phyloP scores from a whole-genome alignment of 1,284 basidiomycete species.

The Tilletia horrida region DNA sequence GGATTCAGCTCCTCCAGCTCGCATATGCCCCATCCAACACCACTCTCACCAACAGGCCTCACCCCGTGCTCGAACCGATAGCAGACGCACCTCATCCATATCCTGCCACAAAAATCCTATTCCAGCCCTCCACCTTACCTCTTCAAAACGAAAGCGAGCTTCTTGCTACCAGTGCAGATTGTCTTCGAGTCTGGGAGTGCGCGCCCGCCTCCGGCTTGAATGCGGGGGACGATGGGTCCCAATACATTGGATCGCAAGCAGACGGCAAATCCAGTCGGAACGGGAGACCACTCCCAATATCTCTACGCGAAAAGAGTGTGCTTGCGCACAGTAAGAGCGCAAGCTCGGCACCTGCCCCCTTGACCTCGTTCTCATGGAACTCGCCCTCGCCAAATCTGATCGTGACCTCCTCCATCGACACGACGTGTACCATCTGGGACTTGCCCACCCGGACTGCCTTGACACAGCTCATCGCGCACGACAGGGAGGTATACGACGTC shows the following conservation, averaged over 20 bases:
- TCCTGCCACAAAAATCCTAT: conserved; percentile 51
- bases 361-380: conserved; percentile 55
- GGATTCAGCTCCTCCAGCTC: conserved; percentile 46
- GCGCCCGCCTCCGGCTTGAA: not conserved
- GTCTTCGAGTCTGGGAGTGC: conserved; percentile 51
- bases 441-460: conserved; percentile 91
- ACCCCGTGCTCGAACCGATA: conserved; percentile 32
- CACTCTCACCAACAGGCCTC: conserved; percentile 1
- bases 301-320: conserved; percentile 50
- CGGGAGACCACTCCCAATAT: not conserved
- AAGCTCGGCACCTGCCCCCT: conserved; percentile 48
- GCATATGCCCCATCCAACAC: conserved; percentile 16
- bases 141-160: conserved; percentile 50
- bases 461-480: conserved; percentile 85
- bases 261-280: not conserved
- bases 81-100: conserved; percentile 53
- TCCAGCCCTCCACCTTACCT: conserved; percentile 47
- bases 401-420: conserved; percentile 63
- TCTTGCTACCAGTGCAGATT: conserved; percentile 52
- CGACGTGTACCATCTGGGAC: conserved; percentile 68
- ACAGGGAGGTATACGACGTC: conserved; percentile 94
- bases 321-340: conserved; percentile 50
- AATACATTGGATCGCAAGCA: not conserved
- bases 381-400: conserved; percentile 53
- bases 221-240: not conserved